A percentile compares a stretch with the other conserved stretches of the same genome.
These are phyloP conservation scores for Arthromyces matolae DNA, from an alignment of 768 basidiomycete genomes.

Conservation along the genomic window DNA sequence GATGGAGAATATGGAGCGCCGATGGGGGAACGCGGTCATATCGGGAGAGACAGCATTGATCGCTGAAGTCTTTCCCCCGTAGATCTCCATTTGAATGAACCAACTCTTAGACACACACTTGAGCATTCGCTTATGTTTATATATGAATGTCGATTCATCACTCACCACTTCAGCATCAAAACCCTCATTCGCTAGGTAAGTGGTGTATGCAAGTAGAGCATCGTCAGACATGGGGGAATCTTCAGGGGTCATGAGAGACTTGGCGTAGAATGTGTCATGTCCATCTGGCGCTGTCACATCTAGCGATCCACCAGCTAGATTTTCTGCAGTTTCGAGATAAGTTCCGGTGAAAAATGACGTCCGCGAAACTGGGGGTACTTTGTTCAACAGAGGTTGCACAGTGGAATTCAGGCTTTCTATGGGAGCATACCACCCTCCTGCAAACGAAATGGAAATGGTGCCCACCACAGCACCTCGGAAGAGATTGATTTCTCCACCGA, in stretches of 20 bases:
- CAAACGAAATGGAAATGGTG: constrained; percentile 26
- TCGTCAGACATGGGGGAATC: constrained; percentile 26
- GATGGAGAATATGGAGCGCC: constrained; percentile 41
- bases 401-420: background rate
- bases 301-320: constrained; percentile 11
- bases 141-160: too few species aligned
- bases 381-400: background rate
- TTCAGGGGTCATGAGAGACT: constrained; percentile 31
- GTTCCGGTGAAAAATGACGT: background rate
- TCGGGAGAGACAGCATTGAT: constrained; percentile 37
- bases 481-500: constrained; percentile 33
- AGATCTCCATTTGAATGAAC: constrained; percentile 40
- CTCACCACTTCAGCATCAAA: constrained; percentile 27
- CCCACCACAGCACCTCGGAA: constrained; percentile 24
- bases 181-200: constrained; percentile 33
- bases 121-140: too few species aligned
- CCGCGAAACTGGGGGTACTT: background rate
- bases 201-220: constrained; percentile 29
- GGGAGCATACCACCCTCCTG: constrained; percentile 24
- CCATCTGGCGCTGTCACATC: constrained; percentile 21
- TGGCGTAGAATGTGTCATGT: constrained; percentile 32
- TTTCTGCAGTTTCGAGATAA: background rate
- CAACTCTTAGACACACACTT: too few species aligned
- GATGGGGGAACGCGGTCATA: constrained; percentile 43
- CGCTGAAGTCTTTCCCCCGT: constrained; percentile 42